A percentile compares a stretch with the other conserved stretches of the same genome.
Evolutionary conservation across 2,329 filamentous ascomycete species (phyloP).

Genomic region (Clarireedia sp.): DNA sequence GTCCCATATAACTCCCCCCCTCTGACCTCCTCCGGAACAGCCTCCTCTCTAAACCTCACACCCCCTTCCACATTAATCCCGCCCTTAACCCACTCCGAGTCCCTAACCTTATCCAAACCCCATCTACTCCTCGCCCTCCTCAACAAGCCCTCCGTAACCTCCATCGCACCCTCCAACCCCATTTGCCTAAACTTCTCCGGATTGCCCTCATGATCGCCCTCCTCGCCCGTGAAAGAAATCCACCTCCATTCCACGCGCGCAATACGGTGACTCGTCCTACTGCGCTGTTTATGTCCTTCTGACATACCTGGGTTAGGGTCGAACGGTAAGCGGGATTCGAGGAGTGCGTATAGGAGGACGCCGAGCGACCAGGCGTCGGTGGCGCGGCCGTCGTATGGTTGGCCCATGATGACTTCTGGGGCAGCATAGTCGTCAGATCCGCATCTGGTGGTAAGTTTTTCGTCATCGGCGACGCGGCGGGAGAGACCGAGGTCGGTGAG

Average conservation of each 20-base stretch:
- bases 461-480: slow-evolving; percentile 73
- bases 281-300: slow-evolving; percentile 67
- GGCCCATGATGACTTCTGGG: slow-evolving; percentile 90
- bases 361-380: slow-evolving; percentile 95
- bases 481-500: slow-evolving; percentile 89
- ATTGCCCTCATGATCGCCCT: slow-evolving; percentile 75
- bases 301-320: slow-evolving; percentile 78
- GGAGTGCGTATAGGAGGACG: slow-evolving; percentile 83
- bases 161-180: slow-evolving; percentile 66
- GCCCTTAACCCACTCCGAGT: slow-evolving; percentile 65
- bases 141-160: slow-evolving; percentile 75
- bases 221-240: slow-evolving; percentile 75
- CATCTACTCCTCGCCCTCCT: slow-evolving; percentile 76
- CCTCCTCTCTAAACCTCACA: slow-evolving; percentile 50
- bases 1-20: not conserved
- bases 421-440: slow-evolving; percentile 96
- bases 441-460: slow-evolving; percentile 86
- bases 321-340: slow-evolving; percentile 89
- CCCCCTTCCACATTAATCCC: slow-evolving; percentile 63
- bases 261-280: slow-evolving; percentile 85
- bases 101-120: slow-evolving; percentile 64
- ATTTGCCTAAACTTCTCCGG: slow-evolving; percentile 51
- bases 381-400: slow-evolving; percentile 84
- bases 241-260: slow-evolving; percentile 93
- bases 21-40: slow-evolving; percentile 21